phyloP scores from a whole-genome alignment of 2,329 filamentous ascomycete genomes.

The Hypoxylon sp. region DNA sequence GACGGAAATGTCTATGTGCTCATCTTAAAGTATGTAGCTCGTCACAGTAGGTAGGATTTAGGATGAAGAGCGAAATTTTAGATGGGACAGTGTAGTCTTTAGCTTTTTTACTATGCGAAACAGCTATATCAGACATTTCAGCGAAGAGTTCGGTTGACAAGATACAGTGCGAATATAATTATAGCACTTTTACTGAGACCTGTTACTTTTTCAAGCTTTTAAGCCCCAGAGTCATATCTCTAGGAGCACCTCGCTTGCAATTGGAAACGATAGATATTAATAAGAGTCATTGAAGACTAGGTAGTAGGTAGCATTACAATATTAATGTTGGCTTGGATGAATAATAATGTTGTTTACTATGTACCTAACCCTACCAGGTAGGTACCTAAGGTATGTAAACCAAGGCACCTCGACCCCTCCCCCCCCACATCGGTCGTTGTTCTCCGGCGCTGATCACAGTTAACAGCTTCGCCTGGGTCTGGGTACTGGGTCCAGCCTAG shows the following conservation, averaged over 20 bases:
- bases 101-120: not conserved
- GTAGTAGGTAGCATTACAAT: not conserved
- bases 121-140: not conserved
- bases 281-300: not conserved
- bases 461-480: not conserved
- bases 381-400: too few species aligned
- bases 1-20: not conserved
- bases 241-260: not conserved
- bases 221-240: not conserved
- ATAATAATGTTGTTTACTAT: conserved; percentile 2
- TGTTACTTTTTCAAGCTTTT: not conserved
- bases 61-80: conserved; percentile 6
- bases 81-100: not conserved
- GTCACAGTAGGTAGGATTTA: not conserved
- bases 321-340: not conserved
- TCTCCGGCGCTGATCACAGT: conserved; percentile 19
- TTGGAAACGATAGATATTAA: not conserved
- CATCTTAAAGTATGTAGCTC: not conserved
- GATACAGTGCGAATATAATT: not conserved
- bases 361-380: too few species aligned
- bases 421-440: conserved; percentile 32
- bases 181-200: not conserved
- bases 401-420: conserved; percentile 26
- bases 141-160: not conserved
- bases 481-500: not conserved